Percentiles rank a stretch among this genome's conserved stretches.
These are phyloP conservation scores for Cyberlindnera euphorbiiphila DNA, from an alignment of 805 yeast species.

Conservation along the genomic window DNA sequence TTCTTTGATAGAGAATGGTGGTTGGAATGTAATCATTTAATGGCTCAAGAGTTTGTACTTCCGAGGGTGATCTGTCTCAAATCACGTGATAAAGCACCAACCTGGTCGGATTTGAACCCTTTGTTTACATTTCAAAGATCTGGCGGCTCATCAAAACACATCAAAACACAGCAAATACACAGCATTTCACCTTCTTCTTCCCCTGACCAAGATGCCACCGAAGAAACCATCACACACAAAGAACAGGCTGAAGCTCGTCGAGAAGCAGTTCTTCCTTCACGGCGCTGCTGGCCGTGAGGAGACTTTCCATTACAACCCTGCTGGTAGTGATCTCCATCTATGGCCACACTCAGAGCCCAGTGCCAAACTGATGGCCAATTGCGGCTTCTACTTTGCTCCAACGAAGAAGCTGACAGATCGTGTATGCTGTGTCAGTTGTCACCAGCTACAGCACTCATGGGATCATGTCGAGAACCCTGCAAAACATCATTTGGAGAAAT, in stretches of 20 bases:
- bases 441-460: slow-evolving; percentile 58
- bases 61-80: no score
- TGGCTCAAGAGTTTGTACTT: no score
- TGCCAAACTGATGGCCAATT: slow-evolving; percentile 42
- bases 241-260: slow-evolving; percentile 6
- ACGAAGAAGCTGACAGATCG: slow-evolving; percentile 45
- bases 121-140: no score
- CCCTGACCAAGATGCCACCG: slow-evolving; percentile 5
- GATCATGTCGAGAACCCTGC: slow-evolving; percentile 44
- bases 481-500: slow-evolving; percentile 38
- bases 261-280: slow-evolving; percentile 11
- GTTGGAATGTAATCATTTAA: no score
- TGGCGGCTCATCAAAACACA: no score
- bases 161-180: no score
- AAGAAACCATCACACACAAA: slow-evolving; percentile 7
- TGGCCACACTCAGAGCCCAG: slow-evolving; percentile 31
- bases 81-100: no score
- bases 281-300: slow-evolving; percentile 13
- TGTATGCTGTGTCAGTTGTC: slow-evolving; percentile 56
- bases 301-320: slow-evolving; percentile 18
- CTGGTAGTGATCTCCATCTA: slow-evolving; percentile 11
- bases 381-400: slow-evolving; percentile 65
- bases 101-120: no score
- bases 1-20: no score
- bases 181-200: no score